phyloP scores from a whole-genome alignment of 2,329 filamentous ascomycete genomes.

The Myriosclerotinia scirpicola region DNA sequence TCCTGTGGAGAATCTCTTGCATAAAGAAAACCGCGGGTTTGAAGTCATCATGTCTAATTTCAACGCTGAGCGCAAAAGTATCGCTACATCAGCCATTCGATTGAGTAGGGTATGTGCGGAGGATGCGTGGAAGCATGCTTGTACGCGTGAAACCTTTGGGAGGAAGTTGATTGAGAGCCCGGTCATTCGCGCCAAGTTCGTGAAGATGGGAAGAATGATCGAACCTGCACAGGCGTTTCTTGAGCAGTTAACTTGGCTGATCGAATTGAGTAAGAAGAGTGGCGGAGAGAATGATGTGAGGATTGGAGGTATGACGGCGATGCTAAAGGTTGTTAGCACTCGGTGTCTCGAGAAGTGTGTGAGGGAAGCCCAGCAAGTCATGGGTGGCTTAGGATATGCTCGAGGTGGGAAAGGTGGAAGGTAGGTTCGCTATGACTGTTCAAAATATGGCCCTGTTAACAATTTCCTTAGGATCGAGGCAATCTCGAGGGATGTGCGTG shows the following conservation, averaged over 20 bases:
- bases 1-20: conserved; percentile 53
- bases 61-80: conserved; percentile 58
- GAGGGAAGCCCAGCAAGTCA: conserved; percentile 55
- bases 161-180: conserved; percentile 57
- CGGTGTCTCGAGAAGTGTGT: conserved; percentile 53
- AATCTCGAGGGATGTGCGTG: conserved; percentile 53
- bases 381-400: conserved; percentile 54
- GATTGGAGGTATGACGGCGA: conserved; percentile 52
- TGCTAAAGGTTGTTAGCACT: conserved; percentile 54
- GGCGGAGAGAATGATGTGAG: conserved; percentile 41
- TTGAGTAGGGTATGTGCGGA: conserved; percentile 57
- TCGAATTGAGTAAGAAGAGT: conserved; percentile 33
- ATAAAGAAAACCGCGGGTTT: conserved; percentile 56
- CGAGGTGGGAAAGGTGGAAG: conserved; percentile 49
- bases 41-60: conserved; percentile 60
- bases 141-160: conserved; percentile 57
- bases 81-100: conserved; percentile 57
- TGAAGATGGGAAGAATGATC: conserved; percentile 58
- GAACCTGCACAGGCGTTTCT: conserved; percentile 62
- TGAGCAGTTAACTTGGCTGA: conserved; percentile 55
- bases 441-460: conserved; percentile 11
- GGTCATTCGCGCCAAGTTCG: conserved; percentile 59
- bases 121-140: conserved; percentile 53
- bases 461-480: conserved; percentile 48
- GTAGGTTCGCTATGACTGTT: conserved; percentile 24